phyloP scores from a whole-genome alignment of 140 eudicot genomes.

The Flaveria floridana region DNA sequence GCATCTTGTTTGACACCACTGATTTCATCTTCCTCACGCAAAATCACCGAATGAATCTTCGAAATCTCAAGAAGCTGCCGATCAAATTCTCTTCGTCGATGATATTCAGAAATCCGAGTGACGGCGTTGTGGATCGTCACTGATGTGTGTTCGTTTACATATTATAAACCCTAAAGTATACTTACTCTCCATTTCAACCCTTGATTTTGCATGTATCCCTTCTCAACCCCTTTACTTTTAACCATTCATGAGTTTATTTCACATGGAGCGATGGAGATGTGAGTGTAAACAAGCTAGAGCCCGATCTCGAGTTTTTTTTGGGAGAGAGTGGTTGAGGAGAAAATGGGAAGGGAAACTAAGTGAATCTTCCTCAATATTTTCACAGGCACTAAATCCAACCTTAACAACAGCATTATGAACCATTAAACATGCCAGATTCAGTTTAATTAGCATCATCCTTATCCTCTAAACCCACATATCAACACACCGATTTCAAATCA shows the following conservation, averaged over 20 bases:
- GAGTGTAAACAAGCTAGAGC: too few species aligned
- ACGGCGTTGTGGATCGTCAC: background rate
- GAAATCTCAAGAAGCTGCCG: slow-evolving; percentile 39
- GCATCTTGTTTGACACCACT: slow-evolving; percentile 95
- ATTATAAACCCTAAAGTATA: background rate
- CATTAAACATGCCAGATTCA: background rate
- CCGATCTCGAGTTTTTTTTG: too few species aligned
- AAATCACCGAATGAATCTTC: slow-evolving; percentile 27
- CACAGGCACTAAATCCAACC: background rate
- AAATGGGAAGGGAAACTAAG: too few species aligned
- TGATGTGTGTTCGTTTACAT: background rate
- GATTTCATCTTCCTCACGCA: slow-evolving; percentile 89
- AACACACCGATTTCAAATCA: background rate
- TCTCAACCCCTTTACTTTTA: too few species aligned
- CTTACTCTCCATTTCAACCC: background rate
- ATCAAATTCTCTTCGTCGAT: background rate
- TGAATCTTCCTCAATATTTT: background rate
- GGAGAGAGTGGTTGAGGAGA: too few species aligned
- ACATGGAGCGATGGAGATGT: too few species aligned
- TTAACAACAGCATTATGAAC: background rate
- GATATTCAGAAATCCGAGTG: slow-evolving; percentile 13
- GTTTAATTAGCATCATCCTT: background rate
- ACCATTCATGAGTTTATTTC: too few species aligned
- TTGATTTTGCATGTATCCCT: too few species aligned
- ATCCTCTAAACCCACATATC: background rate